Base-by-base conservation (phyloP, 345 rosid genomes). In the Hibiscus syriacus region DNA sequence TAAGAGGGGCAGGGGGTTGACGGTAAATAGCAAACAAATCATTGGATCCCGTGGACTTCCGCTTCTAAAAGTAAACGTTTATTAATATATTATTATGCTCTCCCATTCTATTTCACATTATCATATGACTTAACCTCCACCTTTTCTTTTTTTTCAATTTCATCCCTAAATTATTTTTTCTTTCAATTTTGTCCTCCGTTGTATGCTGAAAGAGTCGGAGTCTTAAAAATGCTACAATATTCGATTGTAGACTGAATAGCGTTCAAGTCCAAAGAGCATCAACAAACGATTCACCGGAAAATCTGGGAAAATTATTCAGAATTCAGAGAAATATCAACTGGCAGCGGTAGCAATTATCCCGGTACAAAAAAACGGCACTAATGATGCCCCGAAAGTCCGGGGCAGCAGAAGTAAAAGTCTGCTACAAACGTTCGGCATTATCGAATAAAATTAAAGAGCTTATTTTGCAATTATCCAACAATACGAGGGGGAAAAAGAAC, bases 341-440 rank as follows among this genome's bases (percentile, higher is more conserved):
- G 50, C 49, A 49, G 32, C 36, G 36, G 63, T 48, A 56, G 50
- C 41, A 23, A 32, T 2, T 23, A 74, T 53, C 29, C 46, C 45
- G 48, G 60, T 69, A 36, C 71, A 52, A 71, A 41, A n/a, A 57
- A 68, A 67, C 74, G 26, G 39, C 32, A 60, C 68, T 63, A 61
- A 73, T 55, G 26, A 64, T 41, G 25, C 69, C 74, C 66, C 45
- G 2, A 41, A 55, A 12, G 55, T 48, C 64, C 39, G n/a, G 32
- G 72, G 68, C 34, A 58, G 29, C 49, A 68, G 63, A 59, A 74
- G 53, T 41, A 59, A 72, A 63, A 64, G 55, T 52, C 56, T 30
- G 38, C 29, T 8, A 27, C 62, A 53, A 64, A 50, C 80, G 77
- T 82, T 82, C 76, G 54, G 46, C 85, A 80, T 82, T 76, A 80